Conservation (phyloP, 306 rosid genomes). For the cucumber (Cucumis sativus) region Cucumber_9930_V3 NC_026655.2:4489001-4489500, state of each 20-base stretch:
- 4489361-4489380: constrained; percentile 99
- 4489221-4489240: constrained; percentile 80
- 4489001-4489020: constrained; percentile 80
- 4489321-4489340: constrained; percentile 85
- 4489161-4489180: constrained; percentile 45
- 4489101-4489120: constrained; percentile 73
- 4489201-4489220: constrained; percentile 44
- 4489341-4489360: constrained; percentile 79
- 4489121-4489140: constrained; percentile 76
- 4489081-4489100: constrained; percentile 76
- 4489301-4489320: constrained; percentile 65
- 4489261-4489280: constrained; percentile 60
- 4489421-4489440: background rate
- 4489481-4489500: background rate
- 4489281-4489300: constrained; percentile 70
- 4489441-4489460: background rate
- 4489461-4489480: background rate
- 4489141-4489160: constrained; percentile 68
- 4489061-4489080: constrained; percentile 75
- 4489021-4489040: constrained; percentile 41
- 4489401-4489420: background rate
- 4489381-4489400: constrained; percentile 76
- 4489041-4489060: constrained; percentile 92
- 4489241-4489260: constrained; percentile 95
- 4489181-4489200: constrained; percentile 34